Conservation (phyloP, 2,329 filamentous ascomycete genomes). For the Aspergillus pseudoterreus region DNA sequence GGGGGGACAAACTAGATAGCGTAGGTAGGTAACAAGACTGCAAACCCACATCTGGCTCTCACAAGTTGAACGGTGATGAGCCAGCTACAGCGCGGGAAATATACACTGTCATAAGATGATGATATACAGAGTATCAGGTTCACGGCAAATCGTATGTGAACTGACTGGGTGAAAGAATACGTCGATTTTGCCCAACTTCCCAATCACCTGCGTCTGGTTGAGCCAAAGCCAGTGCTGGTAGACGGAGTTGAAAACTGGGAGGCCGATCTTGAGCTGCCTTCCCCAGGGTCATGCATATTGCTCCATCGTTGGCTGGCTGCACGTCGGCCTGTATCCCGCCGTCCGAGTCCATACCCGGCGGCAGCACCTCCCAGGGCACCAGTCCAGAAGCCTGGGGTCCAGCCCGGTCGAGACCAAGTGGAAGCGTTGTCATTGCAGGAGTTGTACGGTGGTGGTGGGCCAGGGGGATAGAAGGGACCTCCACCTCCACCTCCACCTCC, state of each 20-base stretch:
- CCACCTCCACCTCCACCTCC: conserved; percentile 22
- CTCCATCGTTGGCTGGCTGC: conserved; percentile 13
- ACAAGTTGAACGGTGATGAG: no score
- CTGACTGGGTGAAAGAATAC: background rate
- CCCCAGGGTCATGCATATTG: conserved; percentile 27
- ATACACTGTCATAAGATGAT: no score
- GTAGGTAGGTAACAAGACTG: no score
- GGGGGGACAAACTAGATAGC: no score
- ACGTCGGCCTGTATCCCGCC: conserved; percentile 14
- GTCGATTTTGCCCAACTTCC: no score
- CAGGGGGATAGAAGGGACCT: conserved; percentile 24
- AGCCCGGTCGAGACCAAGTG: conserved; percentile 25
- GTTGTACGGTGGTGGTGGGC: conserved; percentile 40
- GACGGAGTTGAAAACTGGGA: conserved; percentile 30
- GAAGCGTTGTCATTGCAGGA: conserved; percentile 23
- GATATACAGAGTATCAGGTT: no score
- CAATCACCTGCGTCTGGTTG: conserved; percentile 38
- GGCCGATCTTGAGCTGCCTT: conserved; percentile 31
- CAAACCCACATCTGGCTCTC: no score
- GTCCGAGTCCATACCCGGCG: conserved; percentile 41
- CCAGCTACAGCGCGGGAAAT: no score
- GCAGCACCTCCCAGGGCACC: conserved; percentile 41
- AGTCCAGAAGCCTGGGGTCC: conserved; percentile 48
- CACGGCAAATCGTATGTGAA: no score
- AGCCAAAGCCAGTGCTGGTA: conserved; percentile 44